Conservation (phyloP, 139 green algal genomes). For the Tetraselmis chui region DNA sequence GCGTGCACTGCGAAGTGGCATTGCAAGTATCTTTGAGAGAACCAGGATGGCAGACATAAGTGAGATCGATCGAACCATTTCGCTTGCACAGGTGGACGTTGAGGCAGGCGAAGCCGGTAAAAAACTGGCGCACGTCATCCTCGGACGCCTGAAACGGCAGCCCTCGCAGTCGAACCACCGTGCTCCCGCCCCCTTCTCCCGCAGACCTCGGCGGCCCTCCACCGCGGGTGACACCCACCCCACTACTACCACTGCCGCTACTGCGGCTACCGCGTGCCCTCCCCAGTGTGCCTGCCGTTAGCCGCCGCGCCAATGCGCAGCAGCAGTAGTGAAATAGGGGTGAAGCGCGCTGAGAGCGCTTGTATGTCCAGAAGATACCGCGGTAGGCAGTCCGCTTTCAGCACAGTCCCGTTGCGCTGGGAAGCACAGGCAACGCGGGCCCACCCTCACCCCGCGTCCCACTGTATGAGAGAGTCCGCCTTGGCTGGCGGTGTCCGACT, state of each 20-base stretch:
- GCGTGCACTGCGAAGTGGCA: too few species aligned
- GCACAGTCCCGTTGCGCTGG: too few species aligned
- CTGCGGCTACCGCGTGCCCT: neutral
- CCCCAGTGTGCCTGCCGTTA: neutral
- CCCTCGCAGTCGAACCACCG: constrained; percentile 36
- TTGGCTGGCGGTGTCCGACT: too few species aligned
- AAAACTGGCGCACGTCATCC: constrained; percentile 46
- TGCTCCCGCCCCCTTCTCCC: neutral
- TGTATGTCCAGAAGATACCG: neutral
- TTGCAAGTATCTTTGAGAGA: too few species aligned
- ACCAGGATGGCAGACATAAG: neutral
- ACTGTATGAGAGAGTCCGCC: too few species aligned
- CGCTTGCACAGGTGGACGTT: constrained; percentile 24
- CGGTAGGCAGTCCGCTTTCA: too few species aligned
- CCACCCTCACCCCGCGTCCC: too few species aligned
- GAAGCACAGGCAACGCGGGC: too few species aligned
- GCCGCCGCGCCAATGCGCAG: neutral
- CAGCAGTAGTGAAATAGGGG: neutral
- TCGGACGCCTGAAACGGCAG: constrained; percentile 39
- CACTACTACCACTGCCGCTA: neutral
- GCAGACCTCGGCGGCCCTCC: too few species aligned
- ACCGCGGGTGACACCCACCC: too few species aligned
- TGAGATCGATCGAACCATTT: constrained; percentile 6
- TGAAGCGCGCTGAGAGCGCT: neutral
- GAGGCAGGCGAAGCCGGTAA: constrained; percentile 27